Base-by-base conservation (phyloP, 2,329 filamentous ascomycete genomes). In the Pseudopithomyces maydicus region DNA sequence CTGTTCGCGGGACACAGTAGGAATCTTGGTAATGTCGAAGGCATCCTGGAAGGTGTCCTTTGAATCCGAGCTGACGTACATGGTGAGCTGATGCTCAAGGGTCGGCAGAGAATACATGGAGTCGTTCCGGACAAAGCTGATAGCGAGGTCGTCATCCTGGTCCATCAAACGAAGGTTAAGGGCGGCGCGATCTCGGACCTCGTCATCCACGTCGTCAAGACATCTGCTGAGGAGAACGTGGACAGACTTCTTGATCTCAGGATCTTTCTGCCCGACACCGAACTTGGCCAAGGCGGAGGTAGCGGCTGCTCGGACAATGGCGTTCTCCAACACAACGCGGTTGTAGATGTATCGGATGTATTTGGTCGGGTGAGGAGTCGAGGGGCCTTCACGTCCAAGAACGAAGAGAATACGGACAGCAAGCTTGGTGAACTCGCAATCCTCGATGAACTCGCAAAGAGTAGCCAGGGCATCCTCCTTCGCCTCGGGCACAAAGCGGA, bases 261-360 rank as follows among this genome's bases (percentile, higher is more conserved):
- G 88, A 71, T 98, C 95, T 79, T 96, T 93, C 78, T 98, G 95
- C 10, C 72, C 93, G 56, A 98, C 94, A 68, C 95, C 95, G 72
- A 99, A 99, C 78, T 98, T 99, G 69, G 94, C 92, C 61, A 99
- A 80, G 2, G 95, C 95, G 22, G 95, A 98, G 22, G 98, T 96
- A 51, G 95, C 95, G 10, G 95, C 93, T 47, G 95, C 95, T 66
- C 95, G 87, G 19, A 99, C 93, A 61, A 97, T 92, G 39, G 95
- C 92, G 74, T 99, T 99, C 79, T 99, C 95, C 51, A 99, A 81
- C 15, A 99, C 95, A 20, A 99, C 94, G 57, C 95, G 88, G 81
- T 99, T 99, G 82, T 99, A 99, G 73, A 99, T 99, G 78, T 98
- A 99, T 56, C 95, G 91, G 68, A 99, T 97, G 77, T 97, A 99